phyloP scores from a whole-genome alignment of 192 early-diverging fungal species.

The Gaertneriomyces sp. region DNA sequence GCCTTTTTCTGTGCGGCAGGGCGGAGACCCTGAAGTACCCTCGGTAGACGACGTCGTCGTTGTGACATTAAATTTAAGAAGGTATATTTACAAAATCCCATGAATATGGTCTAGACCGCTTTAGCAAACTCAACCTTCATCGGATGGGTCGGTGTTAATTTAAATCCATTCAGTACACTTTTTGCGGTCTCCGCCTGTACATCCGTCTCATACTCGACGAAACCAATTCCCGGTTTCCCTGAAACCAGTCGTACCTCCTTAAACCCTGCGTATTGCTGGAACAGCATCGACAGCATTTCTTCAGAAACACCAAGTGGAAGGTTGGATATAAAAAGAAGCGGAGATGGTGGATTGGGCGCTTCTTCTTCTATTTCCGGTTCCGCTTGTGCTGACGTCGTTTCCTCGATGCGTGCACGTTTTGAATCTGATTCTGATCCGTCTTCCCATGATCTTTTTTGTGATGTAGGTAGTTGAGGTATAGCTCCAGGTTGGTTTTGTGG shows the following conservation, averaged over 20 bases:
- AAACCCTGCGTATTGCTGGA: constrained; percentile 63
- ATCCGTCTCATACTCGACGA: constrained; percentile 62
- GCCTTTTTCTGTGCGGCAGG: no score
- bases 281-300: constrained; percentile 49
- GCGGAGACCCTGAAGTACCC: no score
- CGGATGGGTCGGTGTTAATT: constrained; percentile 22
- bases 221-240: constrained; percentile 60
- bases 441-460: constrained; percentile 23
- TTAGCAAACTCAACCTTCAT: constrained; percentile 56
- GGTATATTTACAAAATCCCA: no score
- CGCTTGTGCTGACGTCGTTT: not conserved
- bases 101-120: not conserved
- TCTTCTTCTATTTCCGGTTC: not conserved
- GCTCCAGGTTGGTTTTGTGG: no score
- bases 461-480: not conserved
- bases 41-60: no score
- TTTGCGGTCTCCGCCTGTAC: constrained; percentile 53
- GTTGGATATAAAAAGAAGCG: constrained; percentile 20
- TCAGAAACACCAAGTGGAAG: constrained; percentile 42
- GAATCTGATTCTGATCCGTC: constrained; percentile 27
- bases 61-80: no score
- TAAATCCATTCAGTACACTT: constrained; percentile 56
- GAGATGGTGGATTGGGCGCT: constrained; percentile 9
- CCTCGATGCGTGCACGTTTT: constrained; percentile 5
- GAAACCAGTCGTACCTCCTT: constrained; percentile 66